A percentile compares a stretch with the other conserved stretches of the same genome.
These are phyloP conservation scores for Rhipidocladum racemiflorum DNA, from an alignment of 176 grass and related monocot genomes.

Conservation along the genomic window DNA sequence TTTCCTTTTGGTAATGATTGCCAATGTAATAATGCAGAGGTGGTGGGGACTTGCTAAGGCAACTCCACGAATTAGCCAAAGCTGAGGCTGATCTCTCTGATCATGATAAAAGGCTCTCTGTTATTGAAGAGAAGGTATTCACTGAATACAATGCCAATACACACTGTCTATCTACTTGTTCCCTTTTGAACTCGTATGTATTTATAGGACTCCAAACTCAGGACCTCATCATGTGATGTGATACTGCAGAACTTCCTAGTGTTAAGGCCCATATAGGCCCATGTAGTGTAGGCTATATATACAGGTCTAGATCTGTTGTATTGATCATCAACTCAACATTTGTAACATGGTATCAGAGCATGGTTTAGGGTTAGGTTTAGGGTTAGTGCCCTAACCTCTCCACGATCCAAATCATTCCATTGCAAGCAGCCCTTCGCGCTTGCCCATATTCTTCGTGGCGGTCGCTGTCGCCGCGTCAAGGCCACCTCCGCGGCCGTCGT, in stretches of 20 bases:
- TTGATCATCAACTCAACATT: too few species aligned
- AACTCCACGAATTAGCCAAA: conserved; percentile 71
- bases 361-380: too few species aligned
- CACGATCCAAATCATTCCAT: too few species aligned
- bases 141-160: not conserved
- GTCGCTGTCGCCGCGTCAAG: too few species aligned
- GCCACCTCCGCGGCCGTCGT: too few species aligned
- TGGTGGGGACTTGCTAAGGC: conserved; percentile 61
- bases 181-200: conserved; percentile 7
- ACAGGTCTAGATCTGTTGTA: too few species aligned
- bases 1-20: conserved; percentile 13
- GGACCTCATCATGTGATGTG: conserved; percentile 2
- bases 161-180: not conserved
- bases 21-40: conserved; percentile 46
- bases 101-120: conserved; percentile 55
- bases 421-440: too few species aligned
- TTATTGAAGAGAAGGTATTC: conserved; percentile 75
- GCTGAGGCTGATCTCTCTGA: conserved; percentile 69
- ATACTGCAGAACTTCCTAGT: not conserved
- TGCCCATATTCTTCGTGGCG: too few species aligned
- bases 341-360: too few species aligned
- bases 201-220: conserved; percentile 1
- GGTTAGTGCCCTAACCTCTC: too few species aligned
- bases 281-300: too few species aligned
- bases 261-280: too few species aligned